A percentile compares a stretch with the other conserved stretches of the same genome.
phyloP scores from a whole-genome alignment of 2,329 filamentous ascomycete species.

The Coniochaeta ligniaria region DNA sequence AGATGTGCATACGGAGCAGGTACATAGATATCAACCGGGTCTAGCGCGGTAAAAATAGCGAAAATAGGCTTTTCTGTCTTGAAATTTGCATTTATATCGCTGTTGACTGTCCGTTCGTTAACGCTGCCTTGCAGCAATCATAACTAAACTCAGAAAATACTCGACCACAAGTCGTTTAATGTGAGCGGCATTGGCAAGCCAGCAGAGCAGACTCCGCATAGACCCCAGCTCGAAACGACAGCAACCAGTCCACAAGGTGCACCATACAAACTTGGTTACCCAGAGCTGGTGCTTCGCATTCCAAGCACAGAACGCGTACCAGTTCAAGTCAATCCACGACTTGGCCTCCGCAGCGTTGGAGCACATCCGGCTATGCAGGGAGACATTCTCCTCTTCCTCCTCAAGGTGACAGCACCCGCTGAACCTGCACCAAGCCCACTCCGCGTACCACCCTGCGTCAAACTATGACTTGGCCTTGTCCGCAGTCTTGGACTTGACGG shows the following conservation, averaged over 20 bases:
- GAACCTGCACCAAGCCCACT: background rate
- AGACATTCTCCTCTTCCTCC: background rate
- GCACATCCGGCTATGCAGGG: background rate
- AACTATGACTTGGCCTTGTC: background rate
- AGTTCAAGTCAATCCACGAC: background rate
- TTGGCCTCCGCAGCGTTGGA: background rate
- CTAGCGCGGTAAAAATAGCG: background rate
- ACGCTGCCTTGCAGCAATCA: background rate
- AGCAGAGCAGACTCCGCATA: background rate
- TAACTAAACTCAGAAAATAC: background rate
- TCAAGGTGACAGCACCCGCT: background rate
- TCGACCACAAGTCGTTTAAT: background rate
- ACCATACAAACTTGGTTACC: background rate
- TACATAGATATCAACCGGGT: background rate
- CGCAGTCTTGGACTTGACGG: constrained; percentile 49
- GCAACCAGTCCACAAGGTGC: background rate
- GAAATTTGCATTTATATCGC: background rate
- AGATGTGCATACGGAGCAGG: background rate
- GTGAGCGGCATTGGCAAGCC: background rate
- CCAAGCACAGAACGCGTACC: background rate
- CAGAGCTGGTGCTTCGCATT: background rate
- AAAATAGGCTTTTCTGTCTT: background rate
- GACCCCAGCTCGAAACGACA: background rate
- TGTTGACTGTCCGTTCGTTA: background rate
- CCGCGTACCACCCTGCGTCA: background rate